Percentiles rank a stretch among this genome's conserved stretches.
These are phyloP conservation scores for Pichia inconspicua DNA, from an alignment of 1,139 yeast species.

Conservation along the genomic window DNA sequence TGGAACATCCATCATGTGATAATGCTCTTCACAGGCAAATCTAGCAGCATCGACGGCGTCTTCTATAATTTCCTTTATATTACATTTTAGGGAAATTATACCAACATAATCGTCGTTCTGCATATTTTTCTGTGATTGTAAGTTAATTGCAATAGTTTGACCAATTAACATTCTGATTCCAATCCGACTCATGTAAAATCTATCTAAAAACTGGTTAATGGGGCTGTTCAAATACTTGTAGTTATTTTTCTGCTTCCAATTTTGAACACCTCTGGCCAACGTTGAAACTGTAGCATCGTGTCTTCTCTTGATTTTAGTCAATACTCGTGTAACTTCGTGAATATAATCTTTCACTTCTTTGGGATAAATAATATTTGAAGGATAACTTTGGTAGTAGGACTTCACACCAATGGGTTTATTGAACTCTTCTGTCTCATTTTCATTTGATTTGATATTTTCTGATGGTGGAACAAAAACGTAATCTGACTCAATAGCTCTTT, in stretches of 20 bases:
- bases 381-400: conserved; percentile 57
- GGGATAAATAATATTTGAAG: conserved; percentile 41
- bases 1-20: conserved; percentile 77
- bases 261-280: conserved; percentile 86
- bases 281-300: conserved; percentile 94
- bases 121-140: conserved; percentile 45
- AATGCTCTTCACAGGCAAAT: conserved; percentile 81
- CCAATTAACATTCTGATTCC: conserved; percentile 88
- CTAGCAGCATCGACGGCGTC: conserved; percentile 85
- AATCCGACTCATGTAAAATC: conserved; percentile 80
- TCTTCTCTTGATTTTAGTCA: conserved; percentile 66
- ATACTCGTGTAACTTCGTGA: conserved; percentile 54
- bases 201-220: conserved; percentile 69
- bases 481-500: conserved; percentile 9
- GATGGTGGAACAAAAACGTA: background rate
- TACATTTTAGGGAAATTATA: conserved; percentile 74
- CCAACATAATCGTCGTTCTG: conserved; percentile 59
- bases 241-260: conserved; percentile 63
- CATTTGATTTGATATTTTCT: background rate
- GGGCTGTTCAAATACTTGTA: conserved; percentile 48
- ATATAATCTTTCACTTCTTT: conserved; percentile 70
- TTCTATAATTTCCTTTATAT: conserved; percentile 69
- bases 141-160: conserved; percentile 74
- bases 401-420: conserved; percentile 25
- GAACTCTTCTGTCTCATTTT: conserved; percentile 1